A percentile compares a stretch with the other conserved stretches of the same genome.
Conservation (phyloP, 2,329 filamentous ascomycete species). For the Aspergillus pseudonomiae region DNA sequence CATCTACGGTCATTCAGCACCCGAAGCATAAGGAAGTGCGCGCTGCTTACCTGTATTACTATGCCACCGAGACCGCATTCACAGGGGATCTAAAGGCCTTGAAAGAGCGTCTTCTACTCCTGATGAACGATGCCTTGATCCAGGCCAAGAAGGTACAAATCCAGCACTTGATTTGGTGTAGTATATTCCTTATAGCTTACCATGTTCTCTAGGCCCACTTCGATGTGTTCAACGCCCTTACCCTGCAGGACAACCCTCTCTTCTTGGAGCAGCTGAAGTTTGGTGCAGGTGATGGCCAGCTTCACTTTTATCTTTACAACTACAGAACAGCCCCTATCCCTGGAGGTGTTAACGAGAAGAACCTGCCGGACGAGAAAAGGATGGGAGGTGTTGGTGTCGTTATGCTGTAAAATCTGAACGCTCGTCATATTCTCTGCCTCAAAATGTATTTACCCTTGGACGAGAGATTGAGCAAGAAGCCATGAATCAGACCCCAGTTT, state of each 20-base stretch:
- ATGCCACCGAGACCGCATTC: slow-evolving; percentile 81
- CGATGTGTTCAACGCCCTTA: slow-evolving; percentile 96
- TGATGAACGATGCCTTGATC: slow-evolving; percentile 84
- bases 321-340: slow-evolving; percentile 85
- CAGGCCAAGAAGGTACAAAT: slow-evolving; percentile 72
- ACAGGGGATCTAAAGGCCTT: slow-evolving; percentile 58
- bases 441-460: slow-evolving; percentile 4
- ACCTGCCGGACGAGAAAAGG: slow-evolving; percentile 73
- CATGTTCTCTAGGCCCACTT: slow-evolving; percentile 64
- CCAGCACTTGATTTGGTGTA: not conserved
- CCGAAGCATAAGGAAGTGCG: slow-evolving; percentile 76
- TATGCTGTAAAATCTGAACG: slow-evolving; percentile 62
- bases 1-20: slow-evolving; percentile 87
- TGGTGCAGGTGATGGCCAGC: slow-evolving; percentile 86
- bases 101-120: slow-evolving; percentile 75
- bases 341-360: slow-evolving; percentile 80
- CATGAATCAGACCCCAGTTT: slow-evolving; percentile 1
- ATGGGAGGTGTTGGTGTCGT: slow-evolving; percentile 89
- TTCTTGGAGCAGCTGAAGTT: slow-evolving; percentile 96
- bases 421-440: not conserved
- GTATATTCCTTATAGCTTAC: not conserved
- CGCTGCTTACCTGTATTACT: slow-evolving; percentile 97
- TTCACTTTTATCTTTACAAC: slow-evolving; percentile 98
- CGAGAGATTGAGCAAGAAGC: not conserved
- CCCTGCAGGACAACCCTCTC: slow-evolving; percentile 87